A percentile compares a stretch with the other conserved stretches of the same genome.
phyloP scores from a whole-genome alignment of 2,329 filamentous ascomycete genomes.

The Coniochaeta prunicola region DNA sequence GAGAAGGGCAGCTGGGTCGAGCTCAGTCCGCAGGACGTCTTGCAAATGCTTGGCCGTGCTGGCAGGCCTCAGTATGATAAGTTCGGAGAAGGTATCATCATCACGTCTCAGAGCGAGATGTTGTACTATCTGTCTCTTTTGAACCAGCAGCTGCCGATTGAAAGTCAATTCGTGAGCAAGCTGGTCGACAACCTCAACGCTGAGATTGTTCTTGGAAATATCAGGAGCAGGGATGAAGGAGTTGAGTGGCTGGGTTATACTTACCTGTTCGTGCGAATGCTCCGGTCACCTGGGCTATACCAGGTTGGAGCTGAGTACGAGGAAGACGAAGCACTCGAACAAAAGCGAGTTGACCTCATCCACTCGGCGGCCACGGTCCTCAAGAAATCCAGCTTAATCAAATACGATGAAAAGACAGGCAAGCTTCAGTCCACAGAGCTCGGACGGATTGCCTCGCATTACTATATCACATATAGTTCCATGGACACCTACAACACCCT shows the following conservation, averaged over 20 bases:
- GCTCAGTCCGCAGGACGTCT: constrained; percentile 89
- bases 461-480: constrained; percentile 93
- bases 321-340: constrained; percentile 82
- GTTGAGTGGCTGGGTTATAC: constrained; percentile 99
- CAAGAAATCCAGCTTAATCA: constrained; percentile 81
- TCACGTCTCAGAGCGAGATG: constrained; percentile 89
- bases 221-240: constrained; percentile 84
- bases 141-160: constrained; percentile 95
- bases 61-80: constrained; percentile 95
- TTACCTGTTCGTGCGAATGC: constrained; percentile 96
- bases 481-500: constrained; percentile 97
- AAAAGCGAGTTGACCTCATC: constrained; percentile 94
- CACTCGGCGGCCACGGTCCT: constrained; percentile 86
- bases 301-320: constrained; percentile 95
- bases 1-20: constrained; percentile 99
- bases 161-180: constrained; percentile 90
- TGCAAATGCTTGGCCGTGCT: constrained; percentile 97
- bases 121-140: constrained; percentile 95
- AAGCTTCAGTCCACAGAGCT: constrained; percentile 87
- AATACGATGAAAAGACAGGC: constrained; percentile 92
- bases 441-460: constrained; percentile 92
- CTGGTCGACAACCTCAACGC: constrained; percentile 95
- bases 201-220: constrained; percentile 89
- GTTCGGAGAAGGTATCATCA: constrained; percentile 97
- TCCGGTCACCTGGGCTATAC: constrained; percentile 89